Evolutionary conservation across 176 grass and related monocot species (phyloP).

Genomic region (Alloteropsis semialata): DNA sequence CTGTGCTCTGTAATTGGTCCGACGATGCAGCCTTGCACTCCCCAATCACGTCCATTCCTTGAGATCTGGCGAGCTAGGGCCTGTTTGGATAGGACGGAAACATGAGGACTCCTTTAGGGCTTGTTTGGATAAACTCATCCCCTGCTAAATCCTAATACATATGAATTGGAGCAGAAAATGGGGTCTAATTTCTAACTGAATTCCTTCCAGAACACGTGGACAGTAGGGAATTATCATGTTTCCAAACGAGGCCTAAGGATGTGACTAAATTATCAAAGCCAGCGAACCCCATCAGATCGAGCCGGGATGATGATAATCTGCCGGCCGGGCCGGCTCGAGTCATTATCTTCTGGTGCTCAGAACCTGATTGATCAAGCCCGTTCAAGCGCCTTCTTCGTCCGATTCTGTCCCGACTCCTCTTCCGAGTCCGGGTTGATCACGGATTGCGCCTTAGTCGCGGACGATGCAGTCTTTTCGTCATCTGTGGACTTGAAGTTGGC

Average conservation of each 20-base stretch:
- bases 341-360: neutral
- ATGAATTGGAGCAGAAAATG: neutral
- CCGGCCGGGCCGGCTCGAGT: neutral
- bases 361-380: slow-evolving; percentile 6
- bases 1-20: neutral
- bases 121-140: neutral
- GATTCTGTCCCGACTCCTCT: neutral
- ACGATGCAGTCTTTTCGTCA: slow-evolving; percentile 26
- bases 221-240: neutral
- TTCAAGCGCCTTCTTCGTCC: slow-evolving; percentile 15
- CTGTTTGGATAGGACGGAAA: neutral
- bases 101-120: neutral
- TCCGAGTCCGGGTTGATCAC: neutral
- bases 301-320: neutral
- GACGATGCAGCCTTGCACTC: neutral
- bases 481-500: slow-evolving; percentile 45
- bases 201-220: neutral
- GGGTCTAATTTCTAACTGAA: neutral
- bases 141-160: neutral
- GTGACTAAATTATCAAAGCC: neutral
- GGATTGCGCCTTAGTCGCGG: slow-evolving; percentile 3
- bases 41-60: neutral
- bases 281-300: neutral
- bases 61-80: neutral
- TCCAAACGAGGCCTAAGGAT: neutral